These are phyloP conservation scores for Xylariaceae sp. DNA, from an alignment of 2,329 filamentous ascomycete species.

Conservation along the genomic window DNA sequence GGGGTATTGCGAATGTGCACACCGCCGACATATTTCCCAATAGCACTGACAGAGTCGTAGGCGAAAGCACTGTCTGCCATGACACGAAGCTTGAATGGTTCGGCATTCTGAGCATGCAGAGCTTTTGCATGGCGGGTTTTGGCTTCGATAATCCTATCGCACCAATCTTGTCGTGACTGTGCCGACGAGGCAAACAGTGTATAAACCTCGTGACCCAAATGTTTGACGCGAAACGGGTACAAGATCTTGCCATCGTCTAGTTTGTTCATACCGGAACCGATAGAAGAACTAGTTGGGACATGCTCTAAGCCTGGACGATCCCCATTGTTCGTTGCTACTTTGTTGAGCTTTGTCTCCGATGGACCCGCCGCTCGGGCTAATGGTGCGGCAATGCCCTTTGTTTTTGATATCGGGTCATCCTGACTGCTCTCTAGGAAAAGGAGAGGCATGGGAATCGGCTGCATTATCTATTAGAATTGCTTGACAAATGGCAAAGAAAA, in stretches of 20 bases:
- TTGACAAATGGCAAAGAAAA: neutral
- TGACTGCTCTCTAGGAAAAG: slow-evolving; percentile 88
- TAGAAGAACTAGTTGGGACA: slow-evolving; percentile 64
- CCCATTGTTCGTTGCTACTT: slow-evolving; percentile 49
- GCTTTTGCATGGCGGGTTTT: slow-evolving; percentile 92
- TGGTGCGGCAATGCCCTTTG: slow-evolving; percentile 68
- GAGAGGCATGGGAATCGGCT: slow-evolving; percentile 94
- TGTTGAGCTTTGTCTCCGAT: slow-evolving; percentile 57
- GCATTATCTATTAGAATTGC: slow-evolving; percentile 26
- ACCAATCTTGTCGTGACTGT: slow-evolving; percentile 81
- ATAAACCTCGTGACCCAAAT: slow-evolving; percentile 90
- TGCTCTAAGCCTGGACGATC: slow-evolving; percentile 64
- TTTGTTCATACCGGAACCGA: slow-evolving; percentile 48
- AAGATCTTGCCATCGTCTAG: slow-evolving; percentile 74
- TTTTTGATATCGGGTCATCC: slow-evolving; percentile 85
- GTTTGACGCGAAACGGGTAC: slow-evolving; percentile 94
- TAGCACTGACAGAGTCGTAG: slow-evolving; percentile 63
- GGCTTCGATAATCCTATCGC: slow-evolving; percentile 86
- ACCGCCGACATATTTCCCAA: slow-evolving; percentile 55
- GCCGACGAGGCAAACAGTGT: slow-evolving; percentile 81
- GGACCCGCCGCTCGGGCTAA: slow-evolving; percentile 60
- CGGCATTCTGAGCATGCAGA: slow-evolving; percentile 86
- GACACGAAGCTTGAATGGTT: slow-evolving; percentile 88
- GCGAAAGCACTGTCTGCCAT: slow-evolving; percentile 91
- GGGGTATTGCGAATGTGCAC: slow-evolving; percentile 88